These are phyloP conservation scores for Scenedesmus sp. DNA, from an alignment of 163 green algal genomes.

Conservation along the genomic window DNA sequence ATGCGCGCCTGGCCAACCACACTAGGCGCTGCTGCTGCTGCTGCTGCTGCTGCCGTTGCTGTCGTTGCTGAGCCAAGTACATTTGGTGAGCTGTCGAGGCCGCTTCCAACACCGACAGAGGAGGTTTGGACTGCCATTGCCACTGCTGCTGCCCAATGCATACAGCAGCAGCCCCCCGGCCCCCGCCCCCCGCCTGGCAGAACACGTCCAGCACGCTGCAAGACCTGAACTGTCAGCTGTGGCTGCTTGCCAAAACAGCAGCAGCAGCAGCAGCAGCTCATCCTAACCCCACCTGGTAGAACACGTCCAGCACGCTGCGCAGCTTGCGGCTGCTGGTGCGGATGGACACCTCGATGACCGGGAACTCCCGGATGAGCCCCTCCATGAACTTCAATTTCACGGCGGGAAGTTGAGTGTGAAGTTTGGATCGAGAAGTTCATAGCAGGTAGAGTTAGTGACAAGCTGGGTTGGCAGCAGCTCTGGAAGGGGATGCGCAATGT, in stretches of 20 bases:
- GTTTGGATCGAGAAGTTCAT: too few species aligned
- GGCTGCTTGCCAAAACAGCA: too few species aligned
- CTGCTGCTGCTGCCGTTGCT: neutral
- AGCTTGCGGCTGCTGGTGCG: conserved; percentile 61
- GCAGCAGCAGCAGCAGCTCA: neutral
- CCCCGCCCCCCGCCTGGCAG: neutral
- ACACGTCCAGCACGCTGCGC: conserved; percentile 64
- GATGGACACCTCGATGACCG: conserved; percentile 68
- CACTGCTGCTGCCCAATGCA: neutral
- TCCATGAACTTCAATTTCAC: conserved; percentile 48
- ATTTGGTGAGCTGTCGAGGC: too few species aligned
- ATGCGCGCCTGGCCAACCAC: too few species aligned
- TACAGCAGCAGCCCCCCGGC: neutral
- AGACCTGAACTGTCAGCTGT: too few species aligned
- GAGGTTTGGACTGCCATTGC: too few species aligned
- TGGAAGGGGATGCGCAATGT: too few species aligned
- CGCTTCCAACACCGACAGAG: too few species aligned
- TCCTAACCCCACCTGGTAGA: conserved; percentile 49
- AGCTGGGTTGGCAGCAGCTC: too few species aligned
- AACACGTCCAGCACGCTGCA: neutral
- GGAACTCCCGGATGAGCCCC: conserved; percentile 62
- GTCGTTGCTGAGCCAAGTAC: too few species aligned
- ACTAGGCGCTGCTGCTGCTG: too few species aligned
- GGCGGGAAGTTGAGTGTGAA: neutral
- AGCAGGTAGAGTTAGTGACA: too few species aligned